Evolutionary conservation across 345 rosid genomes (phyloP).

Genomic region (Dipteronia dyeriana): DNA sequence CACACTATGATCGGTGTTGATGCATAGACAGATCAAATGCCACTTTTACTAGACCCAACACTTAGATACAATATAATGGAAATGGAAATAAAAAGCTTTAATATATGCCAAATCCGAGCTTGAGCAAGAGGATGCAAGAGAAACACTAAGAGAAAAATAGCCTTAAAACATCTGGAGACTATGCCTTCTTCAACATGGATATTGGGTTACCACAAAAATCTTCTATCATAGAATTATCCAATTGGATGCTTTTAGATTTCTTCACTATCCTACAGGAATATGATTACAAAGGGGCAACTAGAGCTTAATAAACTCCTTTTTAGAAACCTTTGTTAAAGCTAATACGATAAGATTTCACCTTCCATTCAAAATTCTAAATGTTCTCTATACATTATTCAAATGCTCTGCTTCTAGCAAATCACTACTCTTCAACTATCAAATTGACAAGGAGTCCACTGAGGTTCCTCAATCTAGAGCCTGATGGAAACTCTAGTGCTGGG

Average conservation of each 20-base stretch:
- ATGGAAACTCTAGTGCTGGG: no score
- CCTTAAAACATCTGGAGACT: background rate
- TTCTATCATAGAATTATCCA: background rate
- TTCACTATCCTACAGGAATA: background rate
- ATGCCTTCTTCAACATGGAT: background rate
- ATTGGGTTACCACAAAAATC: background rate
- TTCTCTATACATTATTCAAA: no score
- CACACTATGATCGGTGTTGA: background rate
- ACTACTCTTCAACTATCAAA: no score
- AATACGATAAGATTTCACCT: no score
- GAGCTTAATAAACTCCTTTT: background rate
- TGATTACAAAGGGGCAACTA: background rate
- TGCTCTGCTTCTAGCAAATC: no score
- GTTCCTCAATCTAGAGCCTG: no score
- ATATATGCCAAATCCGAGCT: background rate
- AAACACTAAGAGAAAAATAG: no score
- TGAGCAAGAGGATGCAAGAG: background rate
- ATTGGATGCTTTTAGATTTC: background rate
- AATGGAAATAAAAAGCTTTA: background rate
- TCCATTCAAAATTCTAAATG: no score
- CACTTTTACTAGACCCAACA: background rate
- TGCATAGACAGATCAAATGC: background rate
- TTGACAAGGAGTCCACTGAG: no score
- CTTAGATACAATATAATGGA: background rate
- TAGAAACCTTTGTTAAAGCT: no score